Percentiles rank a stretch among this genome's conserved stretches.
phyloP scores from a whole-genome alignment of 2,329 filamentous ascomycete species.

The Grosmannia penicillata region DNA sequence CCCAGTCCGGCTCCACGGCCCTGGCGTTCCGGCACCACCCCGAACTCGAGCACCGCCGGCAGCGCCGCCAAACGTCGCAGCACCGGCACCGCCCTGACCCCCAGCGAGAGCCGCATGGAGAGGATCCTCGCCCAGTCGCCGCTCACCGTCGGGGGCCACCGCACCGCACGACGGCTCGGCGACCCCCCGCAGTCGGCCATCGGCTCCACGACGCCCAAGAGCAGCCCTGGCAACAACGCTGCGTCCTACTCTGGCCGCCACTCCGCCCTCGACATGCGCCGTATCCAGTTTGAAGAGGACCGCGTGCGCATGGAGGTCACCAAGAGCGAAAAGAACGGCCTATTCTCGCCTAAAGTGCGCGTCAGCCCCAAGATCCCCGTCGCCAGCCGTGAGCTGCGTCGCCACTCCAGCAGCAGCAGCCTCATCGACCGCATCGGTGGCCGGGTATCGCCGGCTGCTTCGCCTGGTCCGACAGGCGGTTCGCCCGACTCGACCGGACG shows the following conservation, averaged over 20 bases:
- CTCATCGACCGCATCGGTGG: constrained; percentile 12
- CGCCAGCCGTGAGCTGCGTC: constrained; percentile 17
- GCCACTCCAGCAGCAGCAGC: constrained; percentile 21
- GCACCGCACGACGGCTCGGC: constrained; percentile 9
- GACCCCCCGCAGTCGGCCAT: neutral
- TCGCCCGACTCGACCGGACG: constrained; percentile 4
- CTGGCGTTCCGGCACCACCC: constrained; percentile 21
- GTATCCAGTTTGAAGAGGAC: constrained; percentile 14
- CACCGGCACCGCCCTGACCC: constrained; percentile 1
- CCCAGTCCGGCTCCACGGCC: constrained; percentile 35
- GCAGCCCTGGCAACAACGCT: neutral
- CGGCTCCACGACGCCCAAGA: neutral
- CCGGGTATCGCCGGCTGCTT: constrained; percentile 5
- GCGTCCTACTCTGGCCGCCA: neutral
- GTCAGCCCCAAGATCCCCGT: constrained; percentile 22
- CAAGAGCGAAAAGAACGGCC: constrained; percentile 13
- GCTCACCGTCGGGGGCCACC: constrained; percentile 12
- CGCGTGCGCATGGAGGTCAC: constrained; percentile 12
- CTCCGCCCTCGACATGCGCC: constrained; percentile 15
- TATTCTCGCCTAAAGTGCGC: constrained; percentile 20
- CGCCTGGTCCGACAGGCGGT: constrained; percentile 8
- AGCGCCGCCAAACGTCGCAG: neutral
- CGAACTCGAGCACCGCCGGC: constrained; percentile 1
- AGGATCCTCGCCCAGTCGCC: constrained; percentile 11
- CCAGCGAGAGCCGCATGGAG: constrained; percentile 11